Base-by-base conservation (phyloP, 768 basidiomycete species). In the Thelephora aurantiotincta region DNA sequence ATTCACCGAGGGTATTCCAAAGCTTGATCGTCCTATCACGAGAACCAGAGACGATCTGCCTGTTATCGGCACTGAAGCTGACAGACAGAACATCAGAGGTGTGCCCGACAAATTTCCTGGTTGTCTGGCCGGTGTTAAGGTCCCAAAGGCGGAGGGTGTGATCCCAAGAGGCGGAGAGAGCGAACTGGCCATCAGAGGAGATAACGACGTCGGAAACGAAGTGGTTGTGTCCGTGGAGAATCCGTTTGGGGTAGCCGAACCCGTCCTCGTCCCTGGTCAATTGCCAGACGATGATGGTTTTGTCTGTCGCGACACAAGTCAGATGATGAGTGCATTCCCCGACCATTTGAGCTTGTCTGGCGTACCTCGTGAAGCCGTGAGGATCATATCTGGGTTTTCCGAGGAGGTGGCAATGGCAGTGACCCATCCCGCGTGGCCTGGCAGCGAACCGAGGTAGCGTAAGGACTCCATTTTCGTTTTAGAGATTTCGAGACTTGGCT, bases 1-100 rank as follows among this genome's bases (percentile, higher is more conserved):
- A 99, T 70, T 99, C 96, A 61, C 96, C 96, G 54, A 99, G 82
- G 52, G 96, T 99, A 74, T 99, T 99, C 96, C 96, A 99, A 61
- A 99, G 87, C 68, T 98, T 99, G 76, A 99, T 99, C 35, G 87
- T 82, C 64, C 74, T 75, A 78, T 99, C 96, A 56, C 96, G 87
- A 52, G 92, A 93, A 48, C 92, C 96, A 46, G 92, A 96, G 58
- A 99, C 96, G 64, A 99, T 99, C 67, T 98, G 96, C 64, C 96
- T 75, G 80, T 99, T 98, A 70, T 99, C 96, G 50, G 96, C 96
- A 56, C 88, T 92, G 80, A 99, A 99, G 68, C 90, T 94, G 71
- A 99, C 96, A 55, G 92, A 96, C 50, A 99, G 78, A 54, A 99
- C 94, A 62, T 99, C 96, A 54, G 89, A 87, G 52, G 81, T 92